Conservation (phyloP, 1,284 basidiomycete genomes). For the Cryptococcus sp. region DNA sequence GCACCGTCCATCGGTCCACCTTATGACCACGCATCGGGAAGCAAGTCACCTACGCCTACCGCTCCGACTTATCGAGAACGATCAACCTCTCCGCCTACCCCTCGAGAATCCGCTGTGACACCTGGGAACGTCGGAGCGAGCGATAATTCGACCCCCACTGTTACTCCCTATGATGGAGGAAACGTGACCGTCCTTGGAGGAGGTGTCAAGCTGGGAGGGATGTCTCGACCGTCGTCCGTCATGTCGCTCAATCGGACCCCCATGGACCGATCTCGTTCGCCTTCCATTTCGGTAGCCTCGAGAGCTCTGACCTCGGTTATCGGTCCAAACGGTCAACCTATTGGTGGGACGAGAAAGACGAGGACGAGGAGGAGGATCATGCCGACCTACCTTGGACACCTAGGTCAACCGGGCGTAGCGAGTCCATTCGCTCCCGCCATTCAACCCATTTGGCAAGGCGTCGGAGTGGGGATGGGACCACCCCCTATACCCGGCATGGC, state of each 20-base stretch:
- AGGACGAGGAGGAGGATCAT: conserved; percentile 41
- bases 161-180: conserved; percentile 48
- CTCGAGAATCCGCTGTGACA: conserved; percentile 7
- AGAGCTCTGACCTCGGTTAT: conserved; percentile 36
- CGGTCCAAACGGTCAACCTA: conserved; percentile 28
- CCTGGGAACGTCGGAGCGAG: conserved; percentile 10
- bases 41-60: conserved; percentile 10
- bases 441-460: conserved; percentile 8
- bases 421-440: conserved; percentile 17
- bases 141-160: conserved; percentile 27
- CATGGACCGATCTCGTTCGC: conserved; percentile 36
- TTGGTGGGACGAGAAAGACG: conserved; percentile 32
- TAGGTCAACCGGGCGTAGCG: conserved; percentile 39
- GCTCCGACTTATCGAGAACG: conserved; percentile 8
- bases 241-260: conserved; percentile 17
- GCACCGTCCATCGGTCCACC: conserved; percentile 34
- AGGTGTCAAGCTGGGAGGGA: conserved; percentile 42
- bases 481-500: conserved; percentile 10
- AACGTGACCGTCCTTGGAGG: conserved; percentile 48
- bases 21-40: conserved; percentile 6
- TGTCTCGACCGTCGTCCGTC: conserved; percentile 30
- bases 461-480: conserved; percentile 28
- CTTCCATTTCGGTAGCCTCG: conserved; percentile 38
- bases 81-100: conserved; percentile 17
- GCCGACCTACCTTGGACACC: conserved; percentile 41